Evolutionary conservation across 441 rosid species (phyloP).

Genomic region (Brassica hybrid): DNA sequence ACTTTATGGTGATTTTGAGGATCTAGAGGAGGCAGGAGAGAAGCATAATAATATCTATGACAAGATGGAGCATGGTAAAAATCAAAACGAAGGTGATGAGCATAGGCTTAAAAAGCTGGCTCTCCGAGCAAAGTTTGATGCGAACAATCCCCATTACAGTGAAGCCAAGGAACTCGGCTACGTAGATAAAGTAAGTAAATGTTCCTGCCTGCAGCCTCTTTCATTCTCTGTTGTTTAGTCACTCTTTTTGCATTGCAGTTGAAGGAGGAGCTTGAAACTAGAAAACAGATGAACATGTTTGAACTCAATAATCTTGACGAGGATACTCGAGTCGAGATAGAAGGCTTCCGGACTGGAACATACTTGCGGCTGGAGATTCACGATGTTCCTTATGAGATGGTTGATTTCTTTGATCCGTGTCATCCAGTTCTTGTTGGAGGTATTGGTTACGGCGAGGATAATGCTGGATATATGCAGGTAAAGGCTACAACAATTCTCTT

Average conservation of each 20-base stretch:
- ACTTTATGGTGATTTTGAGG: constrained; percentile 85
- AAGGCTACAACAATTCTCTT: constrained; percentile 20
- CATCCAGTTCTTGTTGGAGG: constrained; percentile 92
- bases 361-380: constrained; percentile 89
- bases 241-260: too few species aligned
- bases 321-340: constrained; percentile 68
- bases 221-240: too few species aligned
- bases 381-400: constrained; percentile 93
- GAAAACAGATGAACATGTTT: too few species aligned
- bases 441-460: constrained; percentile 87
- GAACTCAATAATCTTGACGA: too few species aligned
- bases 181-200: constrained; percentile 66
- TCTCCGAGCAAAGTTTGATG: constrained; percentile 61
- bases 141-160: constrained; percentile 29
- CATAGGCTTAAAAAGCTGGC: constrained; percentile 82
- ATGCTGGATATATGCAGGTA: constrained; percentile 96
- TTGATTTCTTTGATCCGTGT: constrained; percentile 85
- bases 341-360: constrained; percentile 85
- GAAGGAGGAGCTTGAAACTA: too few species aligned
- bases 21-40: constrained; percentile 89
- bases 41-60: constrained; percentile 45
- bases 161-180: constrained; percentile 67
- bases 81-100: constrained; percentile 54
- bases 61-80: constrained; percentile 42
- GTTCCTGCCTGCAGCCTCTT: constrained; percentile 10